A percentile compares a stretch with the other conserved stretches of the same genome.
Evolutionary conservation across 129 eudicot species (phyloP).

Genomic region (Centella asiatica): DNA sequence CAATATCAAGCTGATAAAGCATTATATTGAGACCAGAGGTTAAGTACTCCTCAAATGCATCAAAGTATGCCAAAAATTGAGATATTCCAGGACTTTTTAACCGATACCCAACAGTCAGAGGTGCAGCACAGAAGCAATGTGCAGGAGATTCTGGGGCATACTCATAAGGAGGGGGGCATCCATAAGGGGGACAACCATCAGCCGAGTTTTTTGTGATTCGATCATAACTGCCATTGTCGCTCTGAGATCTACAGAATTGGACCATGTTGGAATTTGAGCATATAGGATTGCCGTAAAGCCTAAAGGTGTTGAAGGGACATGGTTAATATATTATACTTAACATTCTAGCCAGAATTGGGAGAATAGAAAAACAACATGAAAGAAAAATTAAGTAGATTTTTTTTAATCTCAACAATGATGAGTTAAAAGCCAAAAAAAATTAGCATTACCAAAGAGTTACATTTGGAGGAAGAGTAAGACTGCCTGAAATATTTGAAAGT

Average conservation of each 20-base stretch:
- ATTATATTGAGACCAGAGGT: conserved; percentile 42
- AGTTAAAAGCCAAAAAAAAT: neutral
- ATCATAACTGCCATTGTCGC: conserved; percentile 20
- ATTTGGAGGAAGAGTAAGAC: conserved; percentile 34
- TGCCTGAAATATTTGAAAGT: conserved; percentile 63
- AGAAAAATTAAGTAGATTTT: neutral
- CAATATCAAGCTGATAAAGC: conserved; percentile 48
- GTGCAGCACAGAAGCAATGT: conserved; percentile 67
- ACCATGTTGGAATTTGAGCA: conserved; percentile 39
- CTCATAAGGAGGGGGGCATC: conserved; percentile 55
- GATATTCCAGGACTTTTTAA: conserved; percentile 72
- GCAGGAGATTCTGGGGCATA: conserved; percentile 53
- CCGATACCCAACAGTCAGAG: conserved; percentile 58
- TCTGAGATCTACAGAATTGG: conserved; percentile 32
- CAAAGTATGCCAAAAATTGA: conserved; percentile 35
- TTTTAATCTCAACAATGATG: neutral
- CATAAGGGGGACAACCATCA: conserved; percentile 28
- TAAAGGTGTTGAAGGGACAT: conserved; percentile 16
- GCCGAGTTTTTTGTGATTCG: conserved; percentile 27
- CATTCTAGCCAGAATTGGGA: neutral
- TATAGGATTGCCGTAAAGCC: conserved; percentile 79
- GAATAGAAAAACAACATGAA: neutral
- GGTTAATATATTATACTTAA: neutral
- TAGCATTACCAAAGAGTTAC: conserved; percentile 68
- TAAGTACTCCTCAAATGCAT: conserved; percentile 46